Base-by-base conservation (phyloP, 495 filamentous ascomycete species). In the Penicillium odoratum region DNA sequence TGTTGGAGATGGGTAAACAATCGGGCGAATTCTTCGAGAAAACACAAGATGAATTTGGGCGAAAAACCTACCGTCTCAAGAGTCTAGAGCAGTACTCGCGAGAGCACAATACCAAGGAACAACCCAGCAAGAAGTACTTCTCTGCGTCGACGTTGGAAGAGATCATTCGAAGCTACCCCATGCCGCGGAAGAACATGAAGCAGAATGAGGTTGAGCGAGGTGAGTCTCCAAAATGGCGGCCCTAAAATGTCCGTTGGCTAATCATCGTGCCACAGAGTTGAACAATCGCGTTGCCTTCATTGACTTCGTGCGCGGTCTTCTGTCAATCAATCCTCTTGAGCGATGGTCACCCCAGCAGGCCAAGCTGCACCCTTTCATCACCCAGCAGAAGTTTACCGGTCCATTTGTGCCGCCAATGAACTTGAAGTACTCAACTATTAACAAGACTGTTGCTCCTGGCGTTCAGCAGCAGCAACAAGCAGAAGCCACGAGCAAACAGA, bases 181-280 rank as follows among this genome's bases (percentile, higher is more conserved):
- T 99, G 93, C 95, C 95, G 30, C 79, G 95, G 68, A 99, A 99
- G 76, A 96, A 97, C 61, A 99, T 99, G 95, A 99, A 99, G 77
- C 95, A 88, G 61, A 86, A 85, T 59, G 95, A 99, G 71, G 86
- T 98, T 58, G 95, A 99, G 55, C 80, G 94, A 88, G 95, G 95
- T 97, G 79, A 60, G 85, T 70, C 30, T 38, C 52, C 48, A 54
- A 25, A 11, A 10, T 43, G 18, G 45, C 4, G 11, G 10, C 47
- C 16, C 8, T 9, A 28, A 9, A 38, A 13, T 15, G 6, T 42
- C 16, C 11, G 25, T 49, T 56, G 11, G 26, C 69, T 78, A 63
- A 81, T 38, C 55, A 38, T 45, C 13, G 31, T 45, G 2, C 7
- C 40, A 26, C 66, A 99, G 95, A 99, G 84, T 92, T 99, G 84